These are phyloP conservation scores for Dillenia turbinata DNA, from an alignment of 164 flowering plant species.

Conservation along the genomic window DNA sequence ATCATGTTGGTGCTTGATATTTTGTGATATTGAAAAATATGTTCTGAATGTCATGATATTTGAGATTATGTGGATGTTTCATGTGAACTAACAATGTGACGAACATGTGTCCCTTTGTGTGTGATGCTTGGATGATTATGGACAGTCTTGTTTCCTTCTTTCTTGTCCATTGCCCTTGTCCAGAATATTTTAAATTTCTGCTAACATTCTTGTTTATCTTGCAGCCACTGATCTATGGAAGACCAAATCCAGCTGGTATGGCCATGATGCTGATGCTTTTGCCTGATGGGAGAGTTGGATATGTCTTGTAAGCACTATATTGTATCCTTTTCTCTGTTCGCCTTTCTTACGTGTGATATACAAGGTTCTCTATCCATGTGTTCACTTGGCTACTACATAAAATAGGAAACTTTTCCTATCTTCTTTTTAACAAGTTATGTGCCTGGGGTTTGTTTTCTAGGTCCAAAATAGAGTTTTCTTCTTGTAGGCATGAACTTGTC, in stretches of 20 bases:
- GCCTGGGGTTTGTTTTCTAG: too few species aligned
- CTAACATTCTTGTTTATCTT: constrained; percentile 2
- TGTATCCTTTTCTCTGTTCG: too few species aligned
- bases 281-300: constrained; percentile 88
- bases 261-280: constrained; percentile 89
- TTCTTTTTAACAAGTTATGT: background rate
- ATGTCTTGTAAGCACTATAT: constrained; percentile 64
- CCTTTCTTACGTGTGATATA: background rate
- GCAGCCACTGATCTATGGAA: constrained; percentile 79
- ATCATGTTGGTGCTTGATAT: too few species aligned
- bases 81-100: too few species aligned
- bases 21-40: too few species aligned
- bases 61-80: too few species aligned
- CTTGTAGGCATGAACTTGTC: background rate
- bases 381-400: too few species aligned
- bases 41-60: too few species aligned
- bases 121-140: background rate
- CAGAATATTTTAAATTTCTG: background rate
- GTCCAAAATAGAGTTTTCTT: background rate
- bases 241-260: constrained; percentile 70
- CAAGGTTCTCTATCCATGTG: background rate
- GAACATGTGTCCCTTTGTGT: background rate
- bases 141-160: background rate
- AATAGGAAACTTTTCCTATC: background rate
- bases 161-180: background rate